These are phyloP conservation scores for Mucor sp. DNA, from an alignment of 371 early-diverging fungal genomes.

Conservation along the genomic window DNA sequence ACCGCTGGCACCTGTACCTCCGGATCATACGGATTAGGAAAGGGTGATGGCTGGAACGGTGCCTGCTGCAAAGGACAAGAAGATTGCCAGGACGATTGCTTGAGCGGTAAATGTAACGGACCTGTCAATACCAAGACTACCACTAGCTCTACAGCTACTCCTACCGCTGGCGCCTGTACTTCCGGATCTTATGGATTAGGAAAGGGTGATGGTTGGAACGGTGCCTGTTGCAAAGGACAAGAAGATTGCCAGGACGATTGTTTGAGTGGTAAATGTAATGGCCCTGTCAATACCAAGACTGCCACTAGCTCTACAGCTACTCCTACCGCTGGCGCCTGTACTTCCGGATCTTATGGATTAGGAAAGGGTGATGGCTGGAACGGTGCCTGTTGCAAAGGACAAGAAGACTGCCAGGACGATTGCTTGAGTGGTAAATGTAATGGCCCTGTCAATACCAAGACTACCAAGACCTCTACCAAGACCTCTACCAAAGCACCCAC, in stretches of 20 bases:
- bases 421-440: slow-evolving; percentile 17
- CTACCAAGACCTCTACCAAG: slow-evolving; percentile 1
- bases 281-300: slow-evolving; percentile 8
- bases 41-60: slow-evolving; percentile 18
- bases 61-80: slow-evolving; percentile 16
- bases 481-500: slow-evolving; percentile 5
- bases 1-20: slow-evolving; percentile 7
- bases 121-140: slow-evolving; percentile 15
- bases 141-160: not conserved
- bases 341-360: slow-evolving; percentile 7
- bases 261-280: slow-evolving; percentile 14
- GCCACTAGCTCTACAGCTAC: not conserved
- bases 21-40: slow-evolving; percentile 4
- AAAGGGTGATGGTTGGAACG: slow-evolving; percentile 17
- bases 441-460: slow-evolving; percentile 17
- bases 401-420: slow-evolving; percentile 15
- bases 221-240: slow-evolving; percentile 18
- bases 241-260: slow-evolving; percentile 18
- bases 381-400: slow-evolving; percentile 14
- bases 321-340: slow-evolving; percentile 4
- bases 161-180: not conserved
- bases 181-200: slow-evolving; percentile 10
- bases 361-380: slow-evolving; percentile 17
- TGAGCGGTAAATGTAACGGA: slow-evolving; percentile 16
- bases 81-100: slow-evolving; percentile 16